phyloP scores from a whole-genome alignment of 768 basidiomycete species.

The Rossbeevera mucosa region DNA sequence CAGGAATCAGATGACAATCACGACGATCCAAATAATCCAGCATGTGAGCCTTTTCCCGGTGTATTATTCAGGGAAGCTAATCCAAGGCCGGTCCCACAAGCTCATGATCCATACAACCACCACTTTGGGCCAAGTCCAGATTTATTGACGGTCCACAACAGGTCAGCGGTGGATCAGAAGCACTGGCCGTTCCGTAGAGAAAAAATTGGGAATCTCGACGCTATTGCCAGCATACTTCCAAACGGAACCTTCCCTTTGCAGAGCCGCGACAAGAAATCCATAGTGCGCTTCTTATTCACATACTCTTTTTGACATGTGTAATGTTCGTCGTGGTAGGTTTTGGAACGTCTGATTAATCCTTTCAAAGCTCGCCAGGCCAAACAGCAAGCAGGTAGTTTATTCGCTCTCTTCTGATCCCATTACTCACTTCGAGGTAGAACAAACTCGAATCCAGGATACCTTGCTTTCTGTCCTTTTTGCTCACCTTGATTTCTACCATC shows the following conservation, averaged over 20 bases:
- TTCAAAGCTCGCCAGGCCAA: conserved; percentile 54
- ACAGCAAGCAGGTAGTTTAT: conserved; percentile 43
- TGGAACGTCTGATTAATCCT: conserved; percentile 51
- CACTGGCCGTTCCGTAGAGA: conserved; percentile 53
- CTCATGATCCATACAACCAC: conserved; percentile 53
- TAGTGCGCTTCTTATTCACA: conserved; percentile 15
- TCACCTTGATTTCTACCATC: conserved; percentile 73
- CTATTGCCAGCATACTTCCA: conserved; percentile 44
- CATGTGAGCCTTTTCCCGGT: conserved; percentile 7
- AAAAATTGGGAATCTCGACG: conserved; percentile 49
- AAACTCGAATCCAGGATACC: conserved; percentile 57
- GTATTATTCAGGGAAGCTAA: not conserved
- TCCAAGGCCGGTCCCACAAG: conserved; percentile 4
- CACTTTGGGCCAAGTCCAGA: conserved; percentile 67
- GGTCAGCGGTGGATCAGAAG: conserved; percentile 48
- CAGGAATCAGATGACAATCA: conserved; percentile 23
- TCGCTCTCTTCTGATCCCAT: not conserved
- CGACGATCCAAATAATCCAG: conserved; percentile 27
- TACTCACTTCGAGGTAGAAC: conserved; percentile 33
- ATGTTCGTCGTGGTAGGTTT: conserved; percentile 37
- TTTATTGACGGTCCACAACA: conserved; percentile 45
- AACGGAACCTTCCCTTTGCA: conserved; percentile 34
- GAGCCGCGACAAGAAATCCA: conserved; percentile 21
- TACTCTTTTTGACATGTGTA: not conserved
- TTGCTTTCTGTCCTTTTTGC: conserved; percentile 61